phyloP scores from a whole-genome alignment of 108 stramenopile species.

The Conticribra guillardii region DNA sequence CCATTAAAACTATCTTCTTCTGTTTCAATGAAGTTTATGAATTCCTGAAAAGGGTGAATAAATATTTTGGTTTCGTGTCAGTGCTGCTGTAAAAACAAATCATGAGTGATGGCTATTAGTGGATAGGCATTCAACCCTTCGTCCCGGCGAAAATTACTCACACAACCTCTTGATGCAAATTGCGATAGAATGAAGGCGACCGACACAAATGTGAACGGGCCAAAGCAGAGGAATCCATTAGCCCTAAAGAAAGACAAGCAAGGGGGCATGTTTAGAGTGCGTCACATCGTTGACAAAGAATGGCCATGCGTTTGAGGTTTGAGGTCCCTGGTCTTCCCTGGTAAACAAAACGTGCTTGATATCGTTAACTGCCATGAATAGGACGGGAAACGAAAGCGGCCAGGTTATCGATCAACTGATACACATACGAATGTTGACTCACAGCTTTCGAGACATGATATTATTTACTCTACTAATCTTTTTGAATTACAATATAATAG shows the following conservation, averaged over 20 bases:
- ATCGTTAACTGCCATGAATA: no score
- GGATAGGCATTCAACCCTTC: not conserved
- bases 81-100: not conserved
- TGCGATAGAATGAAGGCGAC: constrained; percentile 37
- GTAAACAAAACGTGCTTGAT: no score
- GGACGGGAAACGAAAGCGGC: no score
- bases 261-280: no score
- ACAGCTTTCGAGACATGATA: no score
- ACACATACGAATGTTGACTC: no score
- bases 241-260: constrained; percentile 10
- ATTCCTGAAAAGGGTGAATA: constrained; percentile 6
- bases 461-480: no score
- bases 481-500: no score
- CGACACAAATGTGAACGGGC: constrained; percentile 29
- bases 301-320: no score
- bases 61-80: not conserved
- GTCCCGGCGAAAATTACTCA: constrained; percentile 3
- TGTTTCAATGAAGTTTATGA: constrained; percentile 2
- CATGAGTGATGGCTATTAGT: not conserved
- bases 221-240: constrained; percentile 30
- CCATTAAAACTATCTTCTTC: not conserved
- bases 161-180: constrained; percentile 34
- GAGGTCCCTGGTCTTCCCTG: no score
- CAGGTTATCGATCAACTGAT: no score
- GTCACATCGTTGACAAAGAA: no score